These are phyloP conservation scores for Tanacetum coccineum DNA, from an alignment of 129 eudicot genomes.

Conservation along the genomic window DNA sequence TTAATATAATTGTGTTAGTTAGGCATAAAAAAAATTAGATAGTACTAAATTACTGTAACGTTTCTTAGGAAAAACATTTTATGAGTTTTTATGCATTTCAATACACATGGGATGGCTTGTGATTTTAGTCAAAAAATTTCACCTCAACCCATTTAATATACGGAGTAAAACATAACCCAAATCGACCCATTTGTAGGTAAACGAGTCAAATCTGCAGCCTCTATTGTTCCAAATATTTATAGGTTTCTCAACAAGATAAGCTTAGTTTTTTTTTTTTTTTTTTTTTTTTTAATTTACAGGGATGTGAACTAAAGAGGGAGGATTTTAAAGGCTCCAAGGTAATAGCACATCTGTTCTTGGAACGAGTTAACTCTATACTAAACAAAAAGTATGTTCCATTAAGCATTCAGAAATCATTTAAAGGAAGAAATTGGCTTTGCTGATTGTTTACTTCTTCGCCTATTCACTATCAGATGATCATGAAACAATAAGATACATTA, in stretches of 20 bases:
- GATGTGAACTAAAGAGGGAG: constrained; percentile 58
- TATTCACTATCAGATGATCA: not conserved
- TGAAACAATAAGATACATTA: not conserved
- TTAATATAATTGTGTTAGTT: too few species aligned
- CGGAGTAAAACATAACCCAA: too few species aligned
- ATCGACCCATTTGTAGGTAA: too few species aligned
- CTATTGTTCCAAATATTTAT: not conserved
- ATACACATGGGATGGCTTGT: too few species aligned
- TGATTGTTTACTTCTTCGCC: not conserved
- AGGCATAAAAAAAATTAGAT: too few species aligned
- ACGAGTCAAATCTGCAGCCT: not conserved
- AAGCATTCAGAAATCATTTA: not conserved
- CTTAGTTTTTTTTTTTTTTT: constrained; percentile 14
- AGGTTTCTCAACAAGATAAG: not conserved
- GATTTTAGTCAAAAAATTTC: too few species aligned
- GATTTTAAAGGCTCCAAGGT: constrained; percentile 91
- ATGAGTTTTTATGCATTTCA: too few species aligned
- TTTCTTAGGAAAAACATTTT: too few species aligned
- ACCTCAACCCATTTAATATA: too few species aligned
- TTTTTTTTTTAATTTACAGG: constrained; percentile 46
- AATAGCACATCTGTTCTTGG: constrained; percentile 15
- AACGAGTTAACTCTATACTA: not conserved
- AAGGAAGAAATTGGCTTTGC: not conserved
- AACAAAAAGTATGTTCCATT: not conserved
- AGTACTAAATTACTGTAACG: too few species aligned